Evolutionary conservation across 331 rosid species (phyloP).

Genomic region (Cydonia oblonga): DNA sequence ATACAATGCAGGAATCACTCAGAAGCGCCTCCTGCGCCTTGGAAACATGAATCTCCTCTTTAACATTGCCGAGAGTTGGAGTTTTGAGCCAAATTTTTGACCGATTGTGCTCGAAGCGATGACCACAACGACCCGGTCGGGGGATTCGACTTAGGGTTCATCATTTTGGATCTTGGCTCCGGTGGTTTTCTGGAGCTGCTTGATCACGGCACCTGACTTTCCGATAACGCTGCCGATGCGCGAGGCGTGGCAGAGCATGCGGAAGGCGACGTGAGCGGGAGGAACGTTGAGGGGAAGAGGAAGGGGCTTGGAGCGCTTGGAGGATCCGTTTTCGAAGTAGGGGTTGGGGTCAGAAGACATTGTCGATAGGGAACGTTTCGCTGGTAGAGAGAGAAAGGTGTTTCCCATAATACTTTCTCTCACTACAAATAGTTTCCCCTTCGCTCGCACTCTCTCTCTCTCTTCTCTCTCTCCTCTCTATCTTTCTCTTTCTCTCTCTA

Average conservation of each 20-base stretch:
- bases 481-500: too few relatives aligned
- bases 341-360: slow-evolving; percentile 16
- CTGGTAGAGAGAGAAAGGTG: slow-evolving; percentile 46
- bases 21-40: slow-evolving; percentile 79
- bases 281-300: slow-evolving; percentile 40
- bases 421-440: background rate
- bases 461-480: background rate
- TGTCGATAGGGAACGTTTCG: slow-evolving; percentile 37
- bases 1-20: background rate
- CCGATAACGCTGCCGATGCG: slow-evolving; percentile 91
- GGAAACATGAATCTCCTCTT: slow-evolving; percentile 34
- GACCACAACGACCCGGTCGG: slow-evolving; percentile 58
- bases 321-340: slow-evolving; percentile 28
- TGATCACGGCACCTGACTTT: slow-evolving; percentile 61
- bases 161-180: slow-evolving; percentile 86
- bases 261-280: slow-evolving; percentile 61
- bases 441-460: background rate
- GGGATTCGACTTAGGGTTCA: slow-evolving; percentile 51
- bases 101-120: slow-evolving; percentile 27
- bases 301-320: slow-evolving; percentile 49
- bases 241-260: slow-evolving; percentile 73
- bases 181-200: slow-evolving; percentile 61
- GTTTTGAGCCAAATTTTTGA: slow-evolving; percentile 21
- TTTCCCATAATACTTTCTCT: slow-evolving; percentile 50
- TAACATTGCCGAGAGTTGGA: background rate